Evolutionary conservation across 129 eudicot species (phyloP), one percentile per base, ranked within the genome.

Genomic region (Escallonia herrerae): DNA sequence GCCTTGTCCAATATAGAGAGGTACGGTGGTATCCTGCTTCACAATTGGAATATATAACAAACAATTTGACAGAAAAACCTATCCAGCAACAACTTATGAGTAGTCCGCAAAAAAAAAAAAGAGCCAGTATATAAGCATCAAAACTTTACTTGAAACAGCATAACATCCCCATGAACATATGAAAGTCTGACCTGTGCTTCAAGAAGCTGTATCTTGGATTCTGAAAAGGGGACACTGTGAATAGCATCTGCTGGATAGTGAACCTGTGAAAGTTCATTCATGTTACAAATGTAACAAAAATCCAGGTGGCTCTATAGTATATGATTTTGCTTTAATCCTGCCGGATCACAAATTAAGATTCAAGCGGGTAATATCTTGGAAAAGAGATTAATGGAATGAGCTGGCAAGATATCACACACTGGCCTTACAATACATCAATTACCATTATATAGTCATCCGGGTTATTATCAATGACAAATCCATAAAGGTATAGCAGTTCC

Each of bases 371-470:
- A 22, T 22, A 22, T 22, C 33, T 22, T 22, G 1, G 33, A 22
- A 22, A 22, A 22, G 33, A 22, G 33, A 22, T 22, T 22, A 22
- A 22, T 22, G 33, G 33, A 22, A 22, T 22, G 33, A 22, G 33
- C 33, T 22, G 33, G 33, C 33, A 22, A 22, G 33, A 33, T 38
- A 2, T 7, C 8, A 50, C n/a, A n/a, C 14, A 15, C 13, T 8
- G 6, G 13, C 37, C 39, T 49, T 3, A 38, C 10, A 40, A 12
- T 53, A 62, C 49, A 14, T 45, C 33, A 45, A 15, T 72, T 86
- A 94, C 99, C 99, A 94, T 94, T 67, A 94, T 83, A 84, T 86
- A 89, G 75, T 94, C 99, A 83, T 94, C 87, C 38, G 99, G 90
- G 71, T 93, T 94, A 58, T 84, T 70, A 58, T 86, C 76, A 42